Base-by-base conservation (phyloP, 148 eudicot species). In the Camellia lanceoleosa region DNA sequence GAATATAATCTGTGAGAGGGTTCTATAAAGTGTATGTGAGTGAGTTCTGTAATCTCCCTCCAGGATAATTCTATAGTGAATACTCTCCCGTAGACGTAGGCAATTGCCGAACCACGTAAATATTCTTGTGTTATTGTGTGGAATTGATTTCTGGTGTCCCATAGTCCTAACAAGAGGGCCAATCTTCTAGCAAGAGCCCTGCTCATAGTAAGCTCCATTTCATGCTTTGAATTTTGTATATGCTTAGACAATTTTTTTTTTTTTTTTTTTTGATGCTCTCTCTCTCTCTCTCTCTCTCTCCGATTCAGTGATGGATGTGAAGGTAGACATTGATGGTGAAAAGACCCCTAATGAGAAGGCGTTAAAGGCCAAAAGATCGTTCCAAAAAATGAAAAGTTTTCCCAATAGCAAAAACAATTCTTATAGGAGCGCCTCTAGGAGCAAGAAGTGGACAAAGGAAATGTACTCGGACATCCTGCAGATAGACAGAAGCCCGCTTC, bases 381-480 rank as follows among this genome's bases (percentile, higher is more conserved):
- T 95, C 3, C 84, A 87, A 52, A 92, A 91, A 77, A 90, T 90
- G 94, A 95, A 89, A 89, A 95, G 95, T 82, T 93, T 90, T 51
- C 94, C 92, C 18, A 83, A 90, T 75, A 86, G 84, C 71, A 87
- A 73, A 61, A 89, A 87, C 63, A 89, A 89, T 80, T 92, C 95
- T 18, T 78, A 43, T 65, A 82, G 77, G 79, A 87, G 88, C 41
- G 64, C 16, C 0, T 76, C 82, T 5, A 87, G 88, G 84, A 85
- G 84, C 81, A 95, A 87, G 84, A 95, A 87, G 86, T 91, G 97
- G 95, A 80, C 88, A 49, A 86, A 87, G 73, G 90, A 91, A 55
- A 90, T 90, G 82, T 89, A 94, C 69, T 87, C 91, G 0, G 95
- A 95, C 80, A 89, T 95, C 79, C 81, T 95, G 74, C 83, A 91